Conservation (phyloP, 495 filamentous ascomycete species). For the Cryomyces minteri region DNA sequence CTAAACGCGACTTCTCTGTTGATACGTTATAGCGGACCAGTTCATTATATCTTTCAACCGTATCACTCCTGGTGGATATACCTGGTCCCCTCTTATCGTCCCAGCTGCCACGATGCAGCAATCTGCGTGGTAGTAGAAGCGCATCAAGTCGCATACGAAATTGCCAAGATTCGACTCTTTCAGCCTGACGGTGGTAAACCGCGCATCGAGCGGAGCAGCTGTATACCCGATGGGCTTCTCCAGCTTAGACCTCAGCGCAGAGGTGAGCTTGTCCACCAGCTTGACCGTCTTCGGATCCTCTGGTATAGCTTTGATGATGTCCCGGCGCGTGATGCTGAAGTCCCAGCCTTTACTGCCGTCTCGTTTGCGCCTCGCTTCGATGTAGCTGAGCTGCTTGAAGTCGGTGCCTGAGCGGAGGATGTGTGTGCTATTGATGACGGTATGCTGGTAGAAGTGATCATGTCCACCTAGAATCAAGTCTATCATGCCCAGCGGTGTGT, state of each 20-base stretch:
- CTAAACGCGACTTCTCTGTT: background rate
- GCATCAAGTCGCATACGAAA: slow-evolving; percentile 82
- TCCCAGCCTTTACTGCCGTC: slow-evolving; percentile 40
- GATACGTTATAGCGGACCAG: slow-evolving; percentile 1
- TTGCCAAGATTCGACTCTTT: slow-evolving; percentile 74
- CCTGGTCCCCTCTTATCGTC: slow-evolving; percentile 78
- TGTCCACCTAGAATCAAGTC: slow-evolving; percentile 81
- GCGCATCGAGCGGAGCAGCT: slow-evolving; percentile 57
- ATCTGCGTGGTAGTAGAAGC: slow-evolving; percentile 59
- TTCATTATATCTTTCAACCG: slow-evolving; percentile 50
- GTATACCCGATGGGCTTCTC: slow-evolving; percentile 75
- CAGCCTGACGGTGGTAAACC: slow-evolving; percentile 63
- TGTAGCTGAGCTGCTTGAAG: slow-evolving; percentile 79
- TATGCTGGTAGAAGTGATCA: slow-evolving; percentile 74
- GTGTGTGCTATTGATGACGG: slow-evolving; percentile 56
- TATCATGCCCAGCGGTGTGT: slow-evolving; percentile 43
- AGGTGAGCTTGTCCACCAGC: slow-evolving; percentile 48
- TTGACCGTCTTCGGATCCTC: slow-evolving; percentile 34
- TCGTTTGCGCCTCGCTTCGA: slow-evolving; percentile 43
- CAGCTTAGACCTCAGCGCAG: slow-evolving; percentile 50
- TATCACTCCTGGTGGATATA: slow-evolving; percentile 66
- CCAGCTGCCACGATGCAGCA: slow-evolving; percentile 73
- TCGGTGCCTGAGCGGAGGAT: slow-evolving; percentile 70
- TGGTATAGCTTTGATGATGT: slow-evolving; percentile 46
- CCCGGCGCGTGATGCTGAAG: slow-evolving; percentile 56